These are phyloP conservation scores for Fusarium sp. DNA, from an alignment of 2,329 filamentous ascomycete genomes.

Conservation along the genomic window DNA sequence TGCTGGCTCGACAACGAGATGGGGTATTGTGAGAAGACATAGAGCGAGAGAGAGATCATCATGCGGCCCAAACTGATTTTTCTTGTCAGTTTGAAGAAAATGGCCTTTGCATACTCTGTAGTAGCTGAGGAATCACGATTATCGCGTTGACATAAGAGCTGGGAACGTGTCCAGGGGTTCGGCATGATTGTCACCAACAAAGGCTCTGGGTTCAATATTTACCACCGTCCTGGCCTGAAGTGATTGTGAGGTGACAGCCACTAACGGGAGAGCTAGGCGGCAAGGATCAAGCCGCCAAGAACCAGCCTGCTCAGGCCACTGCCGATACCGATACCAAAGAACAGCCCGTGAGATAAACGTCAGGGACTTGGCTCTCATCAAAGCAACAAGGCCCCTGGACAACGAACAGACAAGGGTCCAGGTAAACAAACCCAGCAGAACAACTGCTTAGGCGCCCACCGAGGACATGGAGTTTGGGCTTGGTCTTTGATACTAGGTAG, in stretches of 20 bases:
- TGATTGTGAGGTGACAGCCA: constrained; percentile 34
- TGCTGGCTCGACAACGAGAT: constrained; percentile 35
- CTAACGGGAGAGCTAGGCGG: constrained; percentile 30
- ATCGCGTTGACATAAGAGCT: neutral
- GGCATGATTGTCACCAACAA: constrained; percentile 23
- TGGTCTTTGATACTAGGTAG: neutral
- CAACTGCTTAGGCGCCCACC: constrained; percentile 22
- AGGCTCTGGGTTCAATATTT: constrained; percentile 21
- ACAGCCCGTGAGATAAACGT: constrained; percentile 19
- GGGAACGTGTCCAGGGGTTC: neutral
- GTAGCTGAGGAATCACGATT: neutral
- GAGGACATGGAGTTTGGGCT: constrained; percentile 4
- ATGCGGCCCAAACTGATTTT: neutral
- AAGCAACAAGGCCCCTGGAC: constrained; percentile 32
- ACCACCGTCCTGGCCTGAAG: constrained; percentile 39
- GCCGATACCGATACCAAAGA: neutral
- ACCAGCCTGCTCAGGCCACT: constrained; percentile 17
- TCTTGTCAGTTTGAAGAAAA: neutral
- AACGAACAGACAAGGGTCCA: constrained; percentile 30
- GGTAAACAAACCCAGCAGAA: constrained; percentile 36
- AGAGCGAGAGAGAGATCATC: neutral
- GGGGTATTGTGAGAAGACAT: neutral
- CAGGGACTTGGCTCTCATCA: constrained; percentile 36
- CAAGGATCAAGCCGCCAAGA: constrained; percentile 26
- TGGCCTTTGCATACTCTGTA: neutral